A percentile compares a stretch with the other conserved stretches of the same genome.
Conservation (phyloP, 306 rosid species). For the Rosa persica region DNA sequence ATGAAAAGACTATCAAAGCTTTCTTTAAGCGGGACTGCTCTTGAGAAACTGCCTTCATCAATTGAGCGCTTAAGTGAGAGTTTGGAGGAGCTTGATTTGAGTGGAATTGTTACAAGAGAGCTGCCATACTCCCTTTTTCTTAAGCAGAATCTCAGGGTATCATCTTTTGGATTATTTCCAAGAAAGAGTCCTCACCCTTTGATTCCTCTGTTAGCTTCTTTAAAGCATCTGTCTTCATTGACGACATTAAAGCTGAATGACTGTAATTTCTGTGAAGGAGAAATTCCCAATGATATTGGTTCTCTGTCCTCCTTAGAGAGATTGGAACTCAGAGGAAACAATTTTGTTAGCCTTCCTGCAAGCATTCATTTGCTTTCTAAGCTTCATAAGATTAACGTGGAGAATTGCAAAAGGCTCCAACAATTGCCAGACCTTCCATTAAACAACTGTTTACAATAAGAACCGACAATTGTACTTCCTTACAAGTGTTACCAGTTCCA, state of each 20-base stretch:
- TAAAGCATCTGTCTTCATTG: conserved; percentile 11
- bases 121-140: too few species aligned
- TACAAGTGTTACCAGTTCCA: neutral
- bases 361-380: conserved; percentile 18
- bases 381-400: neutral
- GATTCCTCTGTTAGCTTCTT: neutral
- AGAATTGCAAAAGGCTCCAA: conserved; percentile 11
- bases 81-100: neutral
- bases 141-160: neutral
- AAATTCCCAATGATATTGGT: conserved; percentile 10
- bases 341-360: conserved; percentile 10
- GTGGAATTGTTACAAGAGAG: too few species aligned
- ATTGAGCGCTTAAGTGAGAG: too few species aligned
- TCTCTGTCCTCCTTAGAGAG: neutral
- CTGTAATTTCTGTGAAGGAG: conserved; percentile 17
- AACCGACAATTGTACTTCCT: neutral
- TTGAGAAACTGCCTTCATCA: too few species aligned
- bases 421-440: conserved; percentile 18
- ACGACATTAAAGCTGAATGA: conserved; percentile 2
- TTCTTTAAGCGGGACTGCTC: too few species aligned
- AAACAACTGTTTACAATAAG: neutral
- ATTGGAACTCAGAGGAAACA: conserved; percentile 13
- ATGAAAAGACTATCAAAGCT: too few species aligned
- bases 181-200: neutral
- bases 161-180: neutral